A percentile compares a stretch with the other conserved stretches of the same genome.
Conservation (phyloP, 2,329 filamentous ascomycete genomes). For the Phaeosphaeria sp. region DNA sequence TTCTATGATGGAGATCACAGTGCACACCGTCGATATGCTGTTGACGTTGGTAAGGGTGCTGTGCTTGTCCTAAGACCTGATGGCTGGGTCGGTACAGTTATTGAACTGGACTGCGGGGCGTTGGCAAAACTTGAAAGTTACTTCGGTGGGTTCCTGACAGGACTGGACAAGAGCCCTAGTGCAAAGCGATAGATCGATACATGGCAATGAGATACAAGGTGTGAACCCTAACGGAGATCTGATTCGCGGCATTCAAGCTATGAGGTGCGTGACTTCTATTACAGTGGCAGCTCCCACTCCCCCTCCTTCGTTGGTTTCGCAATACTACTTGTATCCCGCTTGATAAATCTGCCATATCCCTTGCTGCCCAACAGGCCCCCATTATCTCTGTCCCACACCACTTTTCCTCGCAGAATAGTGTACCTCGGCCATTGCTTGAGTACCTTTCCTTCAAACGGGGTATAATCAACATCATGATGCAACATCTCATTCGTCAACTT, state of each 20-base stretch:
- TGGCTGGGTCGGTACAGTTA: constrained; percentile 38
- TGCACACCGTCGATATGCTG: constrained; percentile 43
- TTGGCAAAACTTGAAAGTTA: constrained; percentile 23
- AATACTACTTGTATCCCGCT: constrained; percentile 50
- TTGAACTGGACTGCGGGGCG: constrained; percentile 16
- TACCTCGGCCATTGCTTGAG: constrained; percentile 68
- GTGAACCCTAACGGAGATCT: not conserved
- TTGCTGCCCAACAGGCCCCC: constrained; percentile 58
- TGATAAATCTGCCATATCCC: constrained; percentile 58
- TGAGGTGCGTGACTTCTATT: not conserved
- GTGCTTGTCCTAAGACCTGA: constrained; percentile 44
- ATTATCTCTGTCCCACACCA: constrained; percentile 65
- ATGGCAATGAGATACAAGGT: not conserved
- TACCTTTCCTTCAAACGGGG: constrained; percentile 65
- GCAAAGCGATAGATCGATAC: not conserved
- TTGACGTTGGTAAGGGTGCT: constrained; percentile 26
- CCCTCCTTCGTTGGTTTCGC: constrained; percentile 36
- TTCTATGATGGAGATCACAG: constrained; percentile 43
- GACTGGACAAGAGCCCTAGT: not conserved
- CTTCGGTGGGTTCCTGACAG: constrained; percentile 27
- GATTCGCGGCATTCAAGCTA: not conserved
- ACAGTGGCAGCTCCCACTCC: constrained; percentile 30
- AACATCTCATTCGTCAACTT: constrained; percentile 60
- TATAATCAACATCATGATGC: constrained; percentile 69
- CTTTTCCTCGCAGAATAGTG: constrained; percentile 63